Percentiles rank a stretch among this genome's conserved stretches.
These are phyloP conservation scores for Hyaloscypha bicolor DNA, from an alignment of 495 filamentous ascomycete genomes.

Conservation along the genomic window DNA sequence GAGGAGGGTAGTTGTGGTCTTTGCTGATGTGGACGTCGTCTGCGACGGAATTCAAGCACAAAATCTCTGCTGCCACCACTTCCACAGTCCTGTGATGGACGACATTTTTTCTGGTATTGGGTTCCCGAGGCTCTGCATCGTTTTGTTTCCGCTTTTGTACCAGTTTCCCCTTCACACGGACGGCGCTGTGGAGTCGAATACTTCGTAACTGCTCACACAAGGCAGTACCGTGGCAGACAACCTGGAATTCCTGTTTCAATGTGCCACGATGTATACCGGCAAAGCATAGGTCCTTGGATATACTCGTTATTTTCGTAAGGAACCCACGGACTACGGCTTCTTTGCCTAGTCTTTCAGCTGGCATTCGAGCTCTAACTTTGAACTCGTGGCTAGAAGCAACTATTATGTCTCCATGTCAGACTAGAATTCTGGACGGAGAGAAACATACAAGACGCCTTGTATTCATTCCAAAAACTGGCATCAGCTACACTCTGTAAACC, in stretches of 20 bases:
- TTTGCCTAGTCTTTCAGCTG: background rate
- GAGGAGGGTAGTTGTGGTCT: conserved; percentile 69
- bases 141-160: background rate
- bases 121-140: background rate
- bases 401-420: background rate
- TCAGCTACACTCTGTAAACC: background rate
- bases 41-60: conserved; percentile 72
- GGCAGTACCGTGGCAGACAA: conserved; percentile 24
- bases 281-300: conserved; percentile 13
- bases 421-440: background rate
- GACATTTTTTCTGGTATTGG: background rate
- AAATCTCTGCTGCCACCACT: conserved; percentile 47
- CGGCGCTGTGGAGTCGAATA: conserved; percentile 26
- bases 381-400: background rate
- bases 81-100: too few species aligned
- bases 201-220: conserved; percentile 36
- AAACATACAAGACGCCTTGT: conserved; percentile 50
- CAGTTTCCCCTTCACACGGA: conserved; percentile 23
- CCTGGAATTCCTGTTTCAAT: conserved; percentile 8
- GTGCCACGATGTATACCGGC: conserved; percentile 2
- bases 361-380: background rate
- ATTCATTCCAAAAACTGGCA: conserved; percentile 38
- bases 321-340: conserved; percentile 21
- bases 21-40: conserved; percentile 72
- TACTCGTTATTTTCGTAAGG: conserved; percentile 6